Evolutionary conservation across 805 yeast species (phyloP), one percentile per base, ranked within the genome.

Genomic region (Candida easanensis): DNA sequence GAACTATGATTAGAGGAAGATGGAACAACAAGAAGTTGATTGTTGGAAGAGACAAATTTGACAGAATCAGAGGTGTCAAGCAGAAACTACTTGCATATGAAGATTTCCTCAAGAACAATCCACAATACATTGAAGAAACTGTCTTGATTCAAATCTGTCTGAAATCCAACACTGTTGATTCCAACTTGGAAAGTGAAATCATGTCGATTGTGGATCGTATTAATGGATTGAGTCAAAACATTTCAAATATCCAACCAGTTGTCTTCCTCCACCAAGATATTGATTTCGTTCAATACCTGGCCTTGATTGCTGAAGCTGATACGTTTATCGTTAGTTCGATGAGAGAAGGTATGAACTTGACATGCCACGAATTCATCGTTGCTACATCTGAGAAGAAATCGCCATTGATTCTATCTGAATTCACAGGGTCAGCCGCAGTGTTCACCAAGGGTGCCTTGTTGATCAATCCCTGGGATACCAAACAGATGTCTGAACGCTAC

Each of bases 311-410:
- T 28, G 97, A 89, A 59, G 96, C 98, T 1, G 95, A 88, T 52
- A 71, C 80, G 1, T 93, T 93, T 57, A 80, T 86, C 34, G 97
- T 91, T 2, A 82, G 95, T 9, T 86, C 96, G 2, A 77, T 91
- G 73, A 81, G 99, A 60, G 99, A 93, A 63, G 99, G 99, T 20
- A 86, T 93, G 89, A 93, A 93, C 56, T 71, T 93, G 58, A 90
- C 98, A 0, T 91, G 97, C 54, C 99, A 93, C 60, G 99, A 93
- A 62, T 93, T 84, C 61, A 76, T 89, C 33, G 83, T 82, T 42
- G 86, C 95, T 20, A 77, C 93, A 1, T 66, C 71, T 18, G 79
- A 76, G 33, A 77, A 78, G 46, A 81, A 84, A 51, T 84, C 96
- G 0, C 96, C 97, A 2, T 72, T 91, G 49, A 75, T 93, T 36